phyloP scores from a whole-genome alignment of 2,329 filamentous ascomycete species.

The Diplodia scrobiculata region DNA sequence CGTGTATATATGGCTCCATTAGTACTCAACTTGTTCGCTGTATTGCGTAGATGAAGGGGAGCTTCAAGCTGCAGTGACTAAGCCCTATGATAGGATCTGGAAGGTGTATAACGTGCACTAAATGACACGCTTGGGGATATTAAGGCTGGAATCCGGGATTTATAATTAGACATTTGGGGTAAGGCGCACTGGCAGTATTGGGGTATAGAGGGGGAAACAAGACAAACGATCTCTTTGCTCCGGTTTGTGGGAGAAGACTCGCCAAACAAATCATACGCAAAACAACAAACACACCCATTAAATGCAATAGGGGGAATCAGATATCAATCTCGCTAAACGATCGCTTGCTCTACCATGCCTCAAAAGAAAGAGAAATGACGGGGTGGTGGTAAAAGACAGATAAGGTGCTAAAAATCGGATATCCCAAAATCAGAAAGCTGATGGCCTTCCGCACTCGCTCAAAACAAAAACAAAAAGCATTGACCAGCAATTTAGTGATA shows the following conservation, averaged over 20 bases:
- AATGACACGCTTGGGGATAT: not conserved
- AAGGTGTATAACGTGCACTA: not conserved
- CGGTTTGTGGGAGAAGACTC: not conserved
- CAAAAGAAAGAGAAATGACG: not conserved
- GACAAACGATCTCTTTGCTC: conserved; percentile 2
- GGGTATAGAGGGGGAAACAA: not conserved
- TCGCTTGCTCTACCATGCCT: conserved; percentile 15
- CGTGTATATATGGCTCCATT: not conserved
- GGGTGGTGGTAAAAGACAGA: not conserved
- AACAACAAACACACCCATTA: conserved; percentile 12
- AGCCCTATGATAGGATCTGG: not conserved
- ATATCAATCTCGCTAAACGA: conserved; percentile 19
- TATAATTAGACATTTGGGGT: not conserved
- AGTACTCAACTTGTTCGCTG: not conserved
- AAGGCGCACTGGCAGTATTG: not conserved
- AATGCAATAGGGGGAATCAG: not conserved
- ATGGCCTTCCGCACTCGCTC: conserved; percentile 5
- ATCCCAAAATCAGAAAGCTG: conserved; percentile 15
- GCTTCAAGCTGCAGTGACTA: not conserved
- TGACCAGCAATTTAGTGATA: conserved; percentile 24
- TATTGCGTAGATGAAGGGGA: not conserved
- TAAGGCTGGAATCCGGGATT: not conserved
- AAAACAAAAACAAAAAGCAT: conserved; percentile 5
- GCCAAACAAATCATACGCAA: not conserved
- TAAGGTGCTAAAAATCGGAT: conserved; percentile 16